These are phyloP conservation scores for Chrysanthemum makinoi DNA, from an alignment of 129 eudicot genomes.

Conservation along the genomic window DNA sequence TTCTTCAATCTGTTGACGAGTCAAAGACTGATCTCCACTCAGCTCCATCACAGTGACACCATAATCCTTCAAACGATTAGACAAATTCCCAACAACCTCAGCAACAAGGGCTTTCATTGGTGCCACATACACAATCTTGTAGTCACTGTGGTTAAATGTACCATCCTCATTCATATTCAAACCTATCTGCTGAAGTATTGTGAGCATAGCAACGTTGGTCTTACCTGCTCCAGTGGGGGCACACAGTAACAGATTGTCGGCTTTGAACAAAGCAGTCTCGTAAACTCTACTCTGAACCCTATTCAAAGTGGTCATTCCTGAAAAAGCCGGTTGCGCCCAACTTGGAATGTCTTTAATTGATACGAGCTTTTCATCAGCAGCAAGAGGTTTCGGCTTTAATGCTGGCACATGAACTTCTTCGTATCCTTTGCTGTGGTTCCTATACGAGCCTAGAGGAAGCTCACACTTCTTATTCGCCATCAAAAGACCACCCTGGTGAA, in stretches of 20 bases:
- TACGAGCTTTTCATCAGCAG: constrained; percentile 58
- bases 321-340: constrained; percentile 93
- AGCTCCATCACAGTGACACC: constrained; percentile 79
- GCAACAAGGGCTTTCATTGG: constrained; percentile 98
- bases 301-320: constrained; percentile 71
- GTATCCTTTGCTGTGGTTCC: constrained; percentile 73
- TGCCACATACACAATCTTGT: constrained; percentile 94
- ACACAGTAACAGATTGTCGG: constrained; percentile 80
- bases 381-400: constrained; percentile 67
- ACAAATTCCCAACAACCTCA: constrained; percentile 86
- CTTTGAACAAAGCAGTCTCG: constrained; percentile 72
- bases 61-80: constrained; percentile 74
- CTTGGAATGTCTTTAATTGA: constrained; percentile 72
- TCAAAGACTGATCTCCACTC: constrained; percentile 93
- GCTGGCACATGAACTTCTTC: constrained; percentile 97
- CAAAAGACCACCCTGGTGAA: constrained; percentile 83
- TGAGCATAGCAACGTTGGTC: constrained; percentile 94
- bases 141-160: constrained; percentile 63
- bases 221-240: constrained; percentile 99
- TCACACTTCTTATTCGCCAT: constrained; percentile 83
- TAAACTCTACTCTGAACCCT: constrained; percentile 96
- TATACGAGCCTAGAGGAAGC: constrained; percentile 76
- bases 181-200: constrained; percentile 89
- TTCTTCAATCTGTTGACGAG: constrained; percentile 89
- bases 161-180: constrained; percentile 74